phyloP scores from a whole-genome alignment of 768 basidiomycete species.

The Macrolepiota dolichaula region DNA sequence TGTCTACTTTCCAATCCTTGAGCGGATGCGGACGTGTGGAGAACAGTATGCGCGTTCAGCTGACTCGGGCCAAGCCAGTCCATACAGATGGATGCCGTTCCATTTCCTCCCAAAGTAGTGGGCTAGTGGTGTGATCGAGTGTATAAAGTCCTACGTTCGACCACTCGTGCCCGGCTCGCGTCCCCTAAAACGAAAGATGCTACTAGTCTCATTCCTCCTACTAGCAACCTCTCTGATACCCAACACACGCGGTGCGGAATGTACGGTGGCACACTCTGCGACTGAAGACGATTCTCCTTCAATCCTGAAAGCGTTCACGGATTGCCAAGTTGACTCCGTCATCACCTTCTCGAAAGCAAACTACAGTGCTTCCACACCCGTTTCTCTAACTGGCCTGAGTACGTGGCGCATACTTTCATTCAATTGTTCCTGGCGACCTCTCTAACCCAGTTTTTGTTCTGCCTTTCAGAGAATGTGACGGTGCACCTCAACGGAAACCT shows the following conservation, averaged over 20 bases:
- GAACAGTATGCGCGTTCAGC: background rate
- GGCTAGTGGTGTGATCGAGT: background rate
- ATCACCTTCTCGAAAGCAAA: conserved; percentile 32
- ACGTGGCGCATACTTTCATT: conserved; percentile 5
- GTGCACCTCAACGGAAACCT: conserved; percentile 41
- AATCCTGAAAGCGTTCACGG: conserved; percentile 32
- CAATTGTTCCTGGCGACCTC: background rate
- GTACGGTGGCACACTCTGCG: conserved; percentile 25
- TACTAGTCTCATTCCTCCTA: background rate
- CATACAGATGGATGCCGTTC: background rate
- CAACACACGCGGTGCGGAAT: conserved; percentile 14
- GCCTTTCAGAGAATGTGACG: conserved; percentile 32
- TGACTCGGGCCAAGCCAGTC: background rate
- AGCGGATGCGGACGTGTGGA: background rate
- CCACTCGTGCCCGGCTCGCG: background rate
- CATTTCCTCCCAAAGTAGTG: background rate
- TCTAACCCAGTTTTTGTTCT: background rate
- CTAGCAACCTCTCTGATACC: conserved; percentile 1
- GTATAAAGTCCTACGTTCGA: background rate
- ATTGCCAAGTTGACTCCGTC: conserved; percentile 29
- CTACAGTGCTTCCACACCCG: conserved; percentile 34
- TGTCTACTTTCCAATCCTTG: background rate
- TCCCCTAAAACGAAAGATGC: background rate
- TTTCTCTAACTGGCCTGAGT: conserved; percentile 30
- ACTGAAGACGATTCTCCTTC: conserved; percentile 30